Conservation (phyloP, 257 asterid species). For the Petrea volubilis region DNA sequence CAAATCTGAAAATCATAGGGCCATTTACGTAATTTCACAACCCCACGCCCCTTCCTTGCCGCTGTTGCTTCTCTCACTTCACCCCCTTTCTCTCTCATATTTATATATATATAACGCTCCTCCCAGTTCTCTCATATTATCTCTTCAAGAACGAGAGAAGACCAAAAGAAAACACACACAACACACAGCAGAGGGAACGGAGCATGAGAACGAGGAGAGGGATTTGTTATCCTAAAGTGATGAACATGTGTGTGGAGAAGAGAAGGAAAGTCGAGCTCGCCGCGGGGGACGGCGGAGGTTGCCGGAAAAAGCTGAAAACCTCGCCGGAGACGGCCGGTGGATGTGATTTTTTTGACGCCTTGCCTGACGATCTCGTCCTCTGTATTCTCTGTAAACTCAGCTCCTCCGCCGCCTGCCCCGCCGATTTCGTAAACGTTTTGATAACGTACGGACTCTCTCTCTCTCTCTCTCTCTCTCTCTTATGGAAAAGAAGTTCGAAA, state of each 20-base stretch:
- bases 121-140: conserved; percentile 21
- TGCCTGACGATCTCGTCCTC: conserved; percentile 81
- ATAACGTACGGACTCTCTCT: conserved; percentile 52
- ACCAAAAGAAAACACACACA: conserved; percentile 27
- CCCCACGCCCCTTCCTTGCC: neutral
- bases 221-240: conserved; percentile 49
- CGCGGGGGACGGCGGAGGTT: conserved; percentile 17
- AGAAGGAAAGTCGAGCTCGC: conserved; percentile 30
- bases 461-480: neutral
- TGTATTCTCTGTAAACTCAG: conserved; percentile 71
- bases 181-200: neutral
- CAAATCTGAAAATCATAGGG: conserved; percentile 35
- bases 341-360: conserved; percentile 55
- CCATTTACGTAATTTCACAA: conserved; percentile 28
- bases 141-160: conserved; percentile 23
- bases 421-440: conserved; percentile 69
- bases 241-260: conserved; percentile 32
- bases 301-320: conserved; percentile 35
- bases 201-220: conserved; percentile 67
- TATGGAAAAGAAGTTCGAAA: neutral
- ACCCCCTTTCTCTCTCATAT: neutral
- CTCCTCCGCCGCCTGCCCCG: conserved; percentile 61
- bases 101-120: conserved; percentile 9
- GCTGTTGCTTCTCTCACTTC: conserved; percentile 23
- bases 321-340: conserved; percentile 33